A percentile compares a stretch with the other conserved stretches of the same genome.
These are phyloP conservation scores for Gossypium lobatum DNA, from an alignment of 441 rosid genomes.

Conservation along the genomic window DNA sequence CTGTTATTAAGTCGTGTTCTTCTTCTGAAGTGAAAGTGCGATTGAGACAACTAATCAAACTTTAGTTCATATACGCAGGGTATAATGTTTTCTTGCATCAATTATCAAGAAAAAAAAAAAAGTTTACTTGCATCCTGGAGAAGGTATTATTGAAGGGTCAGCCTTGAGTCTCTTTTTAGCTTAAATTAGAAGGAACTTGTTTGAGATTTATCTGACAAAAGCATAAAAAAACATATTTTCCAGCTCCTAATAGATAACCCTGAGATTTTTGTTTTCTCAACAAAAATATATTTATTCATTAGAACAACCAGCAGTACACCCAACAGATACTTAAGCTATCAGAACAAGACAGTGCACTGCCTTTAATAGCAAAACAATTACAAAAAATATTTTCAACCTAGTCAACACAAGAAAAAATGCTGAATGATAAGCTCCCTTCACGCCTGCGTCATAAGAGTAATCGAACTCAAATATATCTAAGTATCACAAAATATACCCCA, in stretches of 20 bases:
- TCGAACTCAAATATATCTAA: too few relatives aligned
- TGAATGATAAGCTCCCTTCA: too few relatives aligned
- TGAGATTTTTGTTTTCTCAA: too few relatives aligned
- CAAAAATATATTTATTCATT: too few relatives aligned
- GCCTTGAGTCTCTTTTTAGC: not conserved
- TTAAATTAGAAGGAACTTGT: not conserved
- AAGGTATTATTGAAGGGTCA: not conserved
- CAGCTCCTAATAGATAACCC: not conserved
- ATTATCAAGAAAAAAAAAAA: too few relatives aligned
- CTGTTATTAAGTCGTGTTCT: not conserved
- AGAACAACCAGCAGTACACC: not conserved
- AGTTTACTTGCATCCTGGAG: not conserved
- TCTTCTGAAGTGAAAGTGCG: not conserved
- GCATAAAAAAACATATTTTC: not conserved
- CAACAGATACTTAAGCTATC: too few relatives aligned
- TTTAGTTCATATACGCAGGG: not conserved
- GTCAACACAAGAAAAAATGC: too few relatives aligned
- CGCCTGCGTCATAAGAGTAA: too few relatives aligned
- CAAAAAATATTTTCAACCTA: too few relatives aligned
- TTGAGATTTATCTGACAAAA: not conserved
- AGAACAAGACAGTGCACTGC: too few relatives aligned
- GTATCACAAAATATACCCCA: too few relatives aligned
- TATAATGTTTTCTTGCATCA: slow-evolving; percentile 7
- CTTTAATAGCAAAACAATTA: too few relatives aligned
- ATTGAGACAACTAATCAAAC: not conserved